Percentiles rank a stretch among this genome's conserved stretches.
Conservation (phyloP, 2,329 filamentous ascomycete genomes). For the Didymella lethalis region DNA sequence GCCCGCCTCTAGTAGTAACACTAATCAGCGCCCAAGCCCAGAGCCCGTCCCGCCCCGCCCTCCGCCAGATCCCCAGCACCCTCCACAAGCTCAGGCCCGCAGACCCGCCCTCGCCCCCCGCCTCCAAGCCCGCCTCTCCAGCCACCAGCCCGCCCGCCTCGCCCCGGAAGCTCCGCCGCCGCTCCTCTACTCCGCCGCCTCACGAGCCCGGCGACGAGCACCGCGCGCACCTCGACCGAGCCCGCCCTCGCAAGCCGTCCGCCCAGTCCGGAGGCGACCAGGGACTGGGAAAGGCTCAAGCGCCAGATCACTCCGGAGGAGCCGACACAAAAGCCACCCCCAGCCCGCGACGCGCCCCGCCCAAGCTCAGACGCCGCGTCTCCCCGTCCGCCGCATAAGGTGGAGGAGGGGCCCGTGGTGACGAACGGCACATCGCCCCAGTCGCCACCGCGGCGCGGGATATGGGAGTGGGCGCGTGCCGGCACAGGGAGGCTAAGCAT, state of each 20-base stretch:
- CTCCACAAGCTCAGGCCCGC: conserved; percentile 42
- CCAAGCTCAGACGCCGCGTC: conserved; percentile 45
- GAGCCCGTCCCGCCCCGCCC: conserved; percentile 36
- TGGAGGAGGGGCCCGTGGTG: conserved; percentile 9
- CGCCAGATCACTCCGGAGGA: conserved; percentile 36
- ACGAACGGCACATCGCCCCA: conserved; percentile 19
- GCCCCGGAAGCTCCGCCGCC: conserved; percentile 41
- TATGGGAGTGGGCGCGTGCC: conserved; percentile 47
- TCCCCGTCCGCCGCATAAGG: conserved; percentile 36
- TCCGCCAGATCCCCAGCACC: conserved; percentile 40
- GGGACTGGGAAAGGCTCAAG: conserved; percentile 35
- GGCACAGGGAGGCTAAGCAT: conserved; percentile 41
- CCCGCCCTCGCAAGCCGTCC: conserved; percentile 39
- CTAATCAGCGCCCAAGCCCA: conserved; percentile 48
- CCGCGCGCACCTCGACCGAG: conserved; percentile 45
- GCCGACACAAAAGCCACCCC: conserved; percentile 27
- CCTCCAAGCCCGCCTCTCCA: conserved; percentile 36
- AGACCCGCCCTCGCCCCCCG: conserved; percentile 41
- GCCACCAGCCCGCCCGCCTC: conserved; percentile 41
- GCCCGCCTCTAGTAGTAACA: conserved; percentile 40
- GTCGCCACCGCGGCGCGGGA: conserved; percentile 36
- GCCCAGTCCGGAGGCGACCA: conserved; percentile 37
- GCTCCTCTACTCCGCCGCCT: conserved; percentile 49
- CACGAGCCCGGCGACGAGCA: conserved; percentile 47
- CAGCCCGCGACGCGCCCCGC: conserved; percentile 46